Conservation (phyloP, 2,329 filamentous ascomycete genomes). For the Aspergillus transmontanensis region DNA sequence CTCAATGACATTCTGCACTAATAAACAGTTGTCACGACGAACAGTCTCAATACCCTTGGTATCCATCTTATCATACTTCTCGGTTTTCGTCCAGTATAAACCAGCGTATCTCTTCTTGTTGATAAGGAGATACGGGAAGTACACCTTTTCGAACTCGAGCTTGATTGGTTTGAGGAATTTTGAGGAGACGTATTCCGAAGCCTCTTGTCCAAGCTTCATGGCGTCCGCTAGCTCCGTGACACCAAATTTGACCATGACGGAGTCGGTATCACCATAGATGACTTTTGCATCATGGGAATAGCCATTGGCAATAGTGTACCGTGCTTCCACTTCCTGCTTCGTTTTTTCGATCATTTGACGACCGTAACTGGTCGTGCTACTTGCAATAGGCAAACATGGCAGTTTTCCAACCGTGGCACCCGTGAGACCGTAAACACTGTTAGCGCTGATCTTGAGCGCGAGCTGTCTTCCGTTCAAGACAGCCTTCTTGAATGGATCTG, state of each 20-base stretch:
- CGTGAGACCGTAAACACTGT: conserved; percentile 96
- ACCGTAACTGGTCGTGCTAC: conserved; percentile 94
- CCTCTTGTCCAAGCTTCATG: conserved; percentile 95
- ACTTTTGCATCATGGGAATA: conserved; percentile 94
- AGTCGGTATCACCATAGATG: conserved; percentile 98
- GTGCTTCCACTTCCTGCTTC: conserved; percentile 88
- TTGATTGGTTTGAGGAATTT: conserved; percentile 98
- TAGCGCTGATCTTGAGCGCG: conserved; percentile 93
- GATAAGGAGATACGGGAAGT: conserved; percentile 96
- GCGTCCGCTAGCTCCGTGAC: conserved; percentile 81
- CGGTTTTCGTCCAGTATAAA: conserved; percentile 92
- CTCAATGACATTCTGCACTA: conserved; percentile 97
- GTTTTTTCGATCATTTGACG: conserved; percentile 99
- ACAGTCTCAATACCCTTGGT: conserved; percentile 99
- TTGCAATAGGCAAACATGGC: conserved; percentile 91
- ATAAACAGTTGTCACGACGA: conserved; percentile 88
- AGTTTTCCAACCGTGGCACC: conserved; percentile 95
- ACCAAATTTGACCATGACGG: conserved; percentile 99
- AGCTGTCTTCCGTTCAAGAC: conserved; percentile 96
- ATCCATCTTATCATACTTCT: conserved; percentile 99
- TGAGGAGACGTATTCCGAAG: conserved; percentile 80
- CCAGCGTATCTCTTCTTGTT: conserved; percentile 99
- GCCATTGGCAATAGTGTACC: conserved; percentile 89
- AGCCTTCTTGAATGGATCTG: conserved; percentile 95
- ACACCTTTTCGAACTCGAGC: conserved; percentile 98